Base-by-base conservation (phyloP, 345 rosid genomes). In the Conringia planisiliqua region DNA sequence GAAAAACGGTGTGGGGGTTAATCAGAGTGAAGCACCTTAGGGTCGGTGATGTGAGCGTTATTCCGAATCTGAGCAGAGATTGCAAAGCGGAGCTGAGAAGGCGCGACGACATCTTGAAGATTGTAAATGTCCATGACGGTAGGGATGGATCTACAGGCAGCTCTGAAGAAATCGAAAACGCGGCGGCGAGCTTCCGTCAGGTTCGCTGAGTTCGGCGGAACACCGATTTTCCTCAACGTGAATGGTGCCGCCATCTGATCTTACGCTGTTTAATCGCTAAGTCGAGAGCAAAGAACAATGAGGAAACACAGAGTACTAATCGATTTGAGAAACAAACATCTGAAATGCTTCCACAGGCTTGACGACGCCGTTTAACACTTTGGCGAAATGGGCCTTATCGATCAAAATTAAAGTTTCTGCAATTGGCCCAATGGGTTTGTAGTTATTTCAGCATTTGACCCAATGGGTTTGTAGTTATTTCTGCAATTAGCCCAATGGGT, bases 41-140 rank as follows among this genome's bases (percentile, higher is more conserved):
- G 86, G 71, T 92, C 84, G 32, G 93, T 85, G 84, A 95, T 27
- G 59, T 83, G 81, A 20, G 92, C 54, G 83, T 92, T 86, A 55
- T 84, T 92, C 67, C 99, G 97, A 80, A 92, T 85, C 93, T 92
- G 80, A 71, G 96, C 66, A 78, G 99, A 80, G 85, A 95, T 88
- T 78, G 83, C 30, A 77, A 88, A 82, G 9, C 98, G 99, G 79
- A 95, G 94, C 80, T 95, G 88, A 66, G 98, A 83, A 58, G 71
- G 77, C 26, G 85, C 63, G 40, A 79, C 93, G 77, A 95, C 90
- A 79, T 95, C 98, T 76, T 90, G 83, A 39, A 95, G 91, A 76
- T 86, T 90, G 88, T 95, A 95, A 50, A 95, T 92, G 3, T 95
- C 96, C 88, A 92, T 90, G 66, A 92, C 36, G 3, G 84, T 11